Evolutionary conservation across 2,329 filamentous ascomycete species (phyloP), one percentile per base, ranked within the genome.

Genomic region (Hymenoscyphus scutula): DNA sequence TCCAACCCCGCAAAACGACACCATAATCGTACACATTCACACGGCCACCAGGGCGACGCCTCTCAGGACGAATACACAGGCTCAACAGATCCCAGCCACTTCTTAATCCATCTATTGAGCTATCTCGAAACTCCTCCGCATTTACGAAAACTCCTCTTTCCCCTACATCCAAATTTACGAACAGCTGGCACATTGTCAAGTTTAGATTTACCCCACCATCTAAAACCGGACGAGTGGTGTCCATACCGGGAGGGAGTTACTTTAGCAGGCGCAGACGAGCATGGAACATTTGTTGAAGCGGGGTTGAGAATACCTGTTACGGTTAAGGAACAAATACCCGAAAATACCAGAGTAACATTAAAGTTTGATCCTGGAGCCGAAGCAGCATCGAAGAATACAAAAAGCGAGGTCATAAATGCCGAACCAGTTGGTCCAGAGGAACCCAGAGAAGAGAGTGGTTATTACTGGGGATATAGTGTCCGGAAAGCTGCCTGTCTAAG

Each of bases 121-220:
- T 96, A 92, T 76, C 84, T 96, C 64, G 92, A 96, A 76, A 90
- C 90, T 4, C 92, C 92, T 32, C 90, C 91, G 1, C 89, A 95
- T 76, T 86, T 96, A 76, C 86, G 90, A 70, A 88, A 87, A 73
- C 77, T 82, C 1, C 80, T 96, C 3, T 94, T 96, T 69, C 88
- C 89, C 1, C 79, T 92, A 65, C 91, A 96, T 72, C 87, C 89
- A 10, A 93, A 96, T 72, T 80, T 96, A 51, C 81, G 85, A 45
- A 85, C 85, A 13, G 90, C 90, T 45, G 91, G 90, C 7, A 81
- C 88, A 45, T 78, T 96, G 30, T 90, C 90, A 0, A 90, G 85
- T 71, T 78, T 96, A 62, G 92, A 96, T 74, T 91, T 95, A 82
- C 92, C 92, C 17, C 90, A 94, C 74, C 92, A 96, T 75, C 81